Base-by-base conservation (phyloP, 176 grass and related monocot species). In the Phoenix dactylifera region DNA sequence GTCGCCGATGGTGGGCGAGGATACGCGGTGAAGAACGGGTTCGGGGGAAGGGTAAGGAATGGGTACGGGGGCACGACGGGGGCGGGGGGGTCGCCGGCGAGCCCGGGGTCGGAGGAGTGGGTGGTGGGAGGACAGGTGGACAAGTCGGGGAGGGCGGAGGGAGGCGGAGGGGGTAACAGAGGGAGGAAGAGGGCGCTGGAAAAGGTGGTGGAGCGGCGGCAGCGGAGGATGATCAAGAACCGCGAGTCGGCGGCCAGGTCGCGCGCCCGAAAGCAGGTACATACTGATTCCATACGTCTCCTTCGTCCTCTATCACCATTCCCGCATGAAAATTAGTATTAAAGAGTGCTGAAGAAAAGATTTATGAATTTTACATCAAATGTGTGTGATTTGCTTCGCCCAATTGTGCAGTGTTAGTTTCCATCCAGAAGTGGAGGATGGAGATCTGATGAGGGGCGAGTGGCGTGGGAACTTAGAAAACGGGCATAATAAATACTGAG, bases 161-260 rank as follows among this genome's bases (percentile, higher is more conserved):
- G 35, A 44, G 35, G 35, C 35, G 35, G 35, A 63, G 74, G 23
- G 28, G 69, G 55, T 26, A 79, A 24, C 73, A 80, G 51, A 65
- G 75, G 10, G 18, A 70, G 23, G 73, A 74, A 7, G 68, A 77
- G 63, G 70, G 67, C 18, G 58, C 64, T 15, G 18, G 84, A 91
- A 64, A 97, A 80, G 76, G 82, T 73, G 49, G 87, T 91, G 28
- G 92, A 91, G 69, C 81, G 81, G 32, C 82, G 78, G 59, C 92
- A 97, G 70, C 71, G 92, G 20, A 76, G 92, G 50, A 97, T 97
- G 92, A 88, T 97, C 75, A 97, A 97, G 78, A 97, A 97, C 72
- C 74, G 84, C 0, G 92, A 97, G 62, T 91, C 92, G 2, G 92
- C 87, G 1, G 84, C 92, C 12, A 62, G 87, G 16, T 97, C 92